A percentile compares a stretch with the other conserved stretches of the same genome.
phyloP scores from a whole-genome alignment of 2,329 filamentous ascomycete species.

The Corinectria fuckeliana region DNA sequence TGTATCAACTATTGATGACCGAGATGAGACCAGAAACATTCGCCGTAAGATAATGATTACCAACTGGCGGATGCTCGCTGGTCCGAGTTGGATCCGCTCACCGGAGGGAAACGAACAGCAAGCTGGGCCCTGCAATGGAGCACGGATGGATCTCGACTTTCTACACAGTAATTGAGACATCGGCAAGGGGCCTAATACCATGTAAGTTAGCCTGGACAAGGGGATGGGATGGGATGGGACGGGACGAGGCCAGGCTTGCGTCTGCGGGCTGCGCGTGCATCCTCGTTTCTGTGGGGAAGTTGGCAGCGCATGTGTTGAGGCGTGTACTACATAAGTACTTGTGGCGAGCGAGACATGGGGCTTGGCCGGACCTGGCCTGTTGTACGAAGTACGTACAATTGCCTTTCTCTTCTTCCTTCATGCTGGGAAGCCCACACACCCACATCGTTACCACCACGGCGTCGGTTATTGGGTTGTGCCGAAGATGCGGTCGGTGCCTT shows the following conservation, averaged over 20 bases:
- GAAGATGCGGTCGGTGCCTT: no score
- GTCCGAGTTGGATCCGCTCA: not conserved
- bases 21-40: not conserved
- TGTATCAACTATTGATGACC: not conserved
- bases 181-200: no score
- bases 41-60: not conserved
- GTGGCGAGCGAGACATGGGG: not conserved
- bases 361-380: not conserved
- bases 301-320: not conserved
- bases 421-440: not conserved
- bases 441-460: no score
- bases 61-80: not conserved
- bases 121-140: no score
- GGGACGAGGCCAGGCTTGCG: not conserved
- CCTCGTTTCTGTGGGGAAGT: not conserved
- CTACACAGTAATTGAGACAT: no score
- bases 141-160: no score
- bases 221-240: not conserved
- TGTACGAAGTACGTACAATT: no score
- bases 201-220: no score
- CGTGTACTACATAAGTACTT: not conserved
- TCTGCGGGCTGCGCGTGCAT: not conserved
- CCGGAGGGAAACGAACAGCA: not conserved
- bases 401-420: no score
- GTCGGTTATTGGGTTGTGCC: no score